Evolutionary conservation across 176 grass and related monocot genomes (phyloP), one percentile per base, ranked within the genome.

Genomic region (sorghum (Sorghum bicolor)): DNA sequence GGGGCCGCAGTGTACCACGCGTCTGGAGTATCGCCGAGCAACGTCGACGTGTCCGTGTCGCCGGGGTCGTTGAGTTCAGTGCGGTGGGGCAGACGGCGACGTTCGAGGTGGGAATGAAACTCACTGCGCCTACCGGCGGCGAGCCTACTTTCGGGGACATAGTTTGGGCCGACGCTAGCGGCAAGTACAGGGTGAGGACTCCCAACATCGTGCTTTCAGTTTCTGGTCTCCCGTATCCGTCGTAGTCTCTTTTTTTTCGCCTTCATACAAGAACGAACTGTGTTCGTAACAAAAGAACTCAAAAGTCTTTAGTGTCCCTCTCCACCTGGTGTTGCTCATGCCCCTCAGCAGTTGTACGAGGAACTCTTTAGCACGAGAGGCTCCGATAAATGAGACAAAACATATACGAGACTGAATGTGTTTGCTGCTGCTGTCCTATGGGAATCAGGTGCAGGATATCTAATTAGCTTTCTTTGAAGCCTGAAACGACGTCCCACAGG

Each of bases 151-250:
- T 72, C 17, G 86, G 85, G 15, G 72, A 66, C 29, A 57, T 91
- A 36, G 38, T 74, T 32, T 88, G 89, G 89, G 14, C 15, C 14
- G 89, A 88, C 16, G n/a, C 12, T 7, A 85, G 64, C 29, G 81
- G 82, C 64, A 85, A 29, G 44, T 77, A 91, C 43, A 65, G 34
- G 0, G 85, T 84, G 63, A 87, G 81, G 64, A 87, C 75, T 28
- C 89, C 85, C 0, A 84, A 76, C 25, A 81, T 85, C 1, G 85
- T 87, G 70, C 76, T 91, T 38, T 87, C 55, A 24, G 55, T 91
- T 38, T 87, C 55, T 58, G 55, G 55, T 58, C 22, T 58, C 55
- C 55, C 55, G 17, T 20, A 22, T 22, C 50, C 50, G 17, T 52
- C 5, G 5, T 17, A 48, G 15, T 48, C 45, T 1, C 17, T 48